Evolutionary conservation across 1,139 yeast genomes (phyloP), one percentile per base, ranked within the genome.

Genomic region (Neolecta irregularis): DNA sequence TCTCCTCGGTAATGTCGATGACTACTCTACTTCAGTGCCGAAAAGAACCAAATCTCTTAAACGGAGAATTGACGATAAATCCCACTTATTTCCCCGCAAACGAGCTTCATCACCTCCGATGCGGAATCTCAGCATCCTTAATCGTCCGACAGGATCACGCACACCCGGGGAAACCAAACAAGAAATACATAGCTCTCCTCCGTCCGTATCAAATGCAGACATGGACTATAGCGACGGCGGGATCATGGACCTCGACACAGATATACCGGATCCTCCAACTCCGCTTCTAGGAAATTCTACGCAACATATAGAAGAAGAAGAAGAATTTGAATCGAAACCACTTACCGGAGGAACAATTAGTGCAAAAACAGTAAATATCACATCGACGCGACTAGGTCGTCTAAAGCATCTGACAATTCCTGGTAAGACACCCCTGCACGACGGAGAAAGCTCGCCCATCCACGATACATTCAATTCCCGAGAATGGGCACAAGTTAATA

Each of bases 1-100:
- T 30, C 35, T 55, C 22, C 35, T 55, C 24, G 49, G 46, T 5
- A 50, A 41, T 8, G 37, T 51, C 13, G 52, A 40, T 5, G 24
- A 16, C 5, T 17, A 32, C 9, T 21, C 30, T 21, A 24, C n/a
- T 18, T 9, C 25, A 7, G 7, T 20, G 8, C 31, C 34, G 5
- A 13, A 31, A 7, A 31, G 12, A 15, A 13, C 33, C 11, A 8
- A 1, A 18, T 13, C 23, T 16, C 17, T 9, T 6, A 15, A 9
- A 22, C 29, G 4, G n/a, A n/a, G n/a, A n/a, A n/a, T n/a, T n/a
- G n/a, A n/a, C n/a, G n/a, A n/a, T n/a, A n/a, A n/a, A n/a, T n/a
- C 35, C 7, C 39, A 33, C 21, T 29, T 39, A 11, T 16, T 26
- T 20, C 20, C 28, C 5, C 32, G 16, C n/a, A 37, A 34, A 19